Conservation (phyloP, 148 eudicot species). For the Cornus controversa region DNA sequence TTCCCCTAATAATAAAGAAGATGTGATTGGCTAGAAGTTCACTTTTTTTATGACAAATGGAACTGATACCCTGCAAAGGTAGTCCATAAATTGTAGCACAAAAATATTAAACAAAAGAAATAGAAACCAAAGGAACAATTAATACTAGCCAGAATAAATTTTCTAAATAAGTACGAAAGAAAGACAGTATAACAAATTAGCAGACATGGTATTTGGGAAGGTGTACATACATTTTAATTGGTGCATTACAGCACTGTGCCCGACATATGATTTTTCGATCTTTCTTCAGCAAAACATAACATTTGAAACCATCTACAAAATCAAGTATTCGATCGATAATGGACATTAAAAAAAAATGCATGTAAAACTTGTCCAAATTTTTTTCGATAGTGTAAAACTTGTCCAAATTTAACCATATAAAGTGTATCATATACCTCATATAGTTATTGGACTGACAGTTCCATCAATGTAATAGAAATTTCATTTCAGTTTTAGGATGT, state of each 20-base stretch:
- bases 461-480: not conserved
- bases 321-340: not conserved
- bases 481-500: not conserved
- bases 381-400: no score
- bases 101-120: not conserved
- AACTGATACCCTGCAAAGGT: not conserved
- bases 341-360: not conserved
- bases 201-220: not conserved
- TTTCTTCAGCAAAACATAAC: constrained; percentile 29
- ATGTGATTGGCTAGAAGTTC: not conserved
- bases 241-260: constrained; percentile 34
- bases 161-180: not conserved
- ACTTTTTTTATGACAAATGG: not conserved
- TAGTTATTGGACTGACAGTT: not conserved
- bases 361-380: not conserved
- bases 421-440: not conserved
- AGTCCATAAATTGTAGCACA: not conserved
- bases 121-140: not conserved
- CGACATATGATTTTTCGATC: constrained; percentile 37
- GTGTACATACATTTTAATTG: constrained; percentile 30
- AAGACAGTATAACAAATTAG: not conserved
- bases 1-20: not conserved
- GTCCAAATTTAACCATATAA: not conserved
- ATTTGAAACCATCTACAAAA: constrained; percentile 24
- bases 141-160: not conserved